phyloP scores from a whole-genome alignment of 495 filamentous ascomycete species.

The Penicillium pancosmium region DNA sequence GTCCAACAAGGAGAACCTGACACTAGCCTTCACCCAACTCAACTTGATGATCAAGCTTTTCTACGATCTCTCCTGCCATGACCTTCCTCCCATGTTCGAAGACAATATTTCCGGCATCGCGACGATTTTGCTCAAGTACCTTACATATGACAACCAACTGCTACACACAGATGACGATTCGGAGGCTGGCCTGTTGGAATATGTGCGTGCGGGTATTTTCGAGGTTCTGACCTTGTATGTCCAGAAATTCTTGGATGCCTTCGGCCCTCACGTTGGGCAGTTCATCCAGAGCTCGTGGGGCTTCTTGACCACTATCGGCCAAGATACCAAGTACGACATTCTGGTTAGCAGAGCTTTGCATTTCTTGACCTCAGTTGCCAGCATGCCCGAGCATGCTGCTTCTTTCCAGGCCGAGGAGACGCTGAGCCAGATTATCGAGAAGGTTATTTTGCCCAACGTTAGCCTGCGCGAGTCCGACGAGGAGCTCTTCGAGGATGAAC shows the following conservation, averaged over 20 bases:
- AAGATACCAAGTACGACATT: conserved; percentile 90
- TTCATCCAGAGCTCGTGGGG: conserved; percentile 91
- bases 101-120: conserved; percentile 77
- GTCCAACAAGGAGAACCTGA: conserved; percentile 69
- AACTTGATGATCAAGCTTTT: conserved; percentile 87
- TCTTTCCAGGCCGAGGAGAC: conserved; percentile 80
- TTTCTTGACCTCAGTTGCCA: conserved; percentile 88
- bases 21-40: conserved; percentile 76
- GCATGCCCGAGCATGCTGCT: conserved; percentile 72
- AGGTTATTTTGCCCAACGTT: conserved; percentile 93
- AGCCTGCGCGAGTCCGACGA: conserved; percentile 87
- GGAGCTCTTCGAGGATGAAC: conserved; percentile 96
- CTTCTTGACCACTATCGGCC: conserved; percentile 80
- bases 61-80: conserved; percentile 95
- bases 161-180: conserved; percentile 82
- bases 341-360: conserved; percentile 93
- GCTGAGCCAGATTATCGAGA: conserved; percentile 83
- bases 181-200: conserved; percentile 81
- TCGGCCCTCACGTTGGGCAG: conserved; percentile 71
- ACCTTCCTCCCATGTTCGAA: conserved; percentile 91
- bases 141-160: conserved; percentile 82
- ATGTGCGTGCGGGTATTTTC: conserved; percentile 88
- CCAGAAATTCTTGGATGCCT: conserved; percentile 92
- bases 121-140: conserved; percentile 84
- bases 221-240: conserved; percentile 83